Conservation (phyloP, 345 rosid species). For the thale cress (Arabidopsis thaliana) region DNA sequence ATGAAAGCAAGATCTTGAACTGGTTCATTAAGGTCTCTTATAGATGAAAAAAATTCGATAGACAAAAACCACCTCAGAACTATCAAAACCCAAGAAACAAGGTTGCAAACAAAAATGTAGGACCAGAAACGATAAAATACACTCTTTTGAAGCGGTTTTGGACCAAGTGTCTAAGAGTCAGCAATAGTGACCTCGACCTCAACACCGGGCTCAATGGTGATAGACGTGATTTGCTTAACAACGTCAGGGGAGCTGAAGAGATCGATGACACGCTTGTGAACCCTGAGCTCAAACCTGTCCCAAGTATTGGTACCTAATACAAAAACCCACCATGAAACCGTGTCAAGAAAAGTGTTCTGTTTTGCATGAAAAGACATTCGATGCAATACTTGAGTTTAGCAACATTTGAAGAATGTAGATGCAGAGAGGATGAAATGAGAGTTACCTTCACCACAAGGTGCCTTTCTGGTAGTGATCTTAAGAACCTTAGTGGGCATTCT, state of each 20-base stretch:
- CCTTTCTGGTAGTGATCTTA: conserved; percentile 61
- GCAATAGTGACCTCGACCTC: conserved; percentile 64
- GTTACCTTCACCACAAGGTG: conserved; percentile 76
- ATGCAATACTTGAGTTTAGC: background rate
- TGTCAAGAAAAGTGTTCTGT: background rate
- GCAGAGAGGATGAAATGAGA: background rate
- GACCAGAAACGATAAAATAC: background rate
- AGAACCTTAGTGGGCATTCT: conserved; percentile 73
- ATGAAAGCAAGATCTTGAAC: background rate
- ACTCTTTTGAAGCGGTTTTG: background rate
- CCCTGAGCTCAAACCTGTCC: conserved; percentile 60
- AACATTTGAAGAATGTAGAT: background rate
- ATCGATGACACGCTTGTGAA: conserved; percentile 62
- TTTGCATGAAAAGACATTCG: background rate
- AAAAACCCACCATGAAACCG: background rate
- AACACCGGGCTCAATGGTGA: conserved; percentile 66
- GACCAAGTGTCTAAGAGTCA: conserved; percentile 27
- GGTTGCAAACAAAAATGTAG: conserved; percentile 11
- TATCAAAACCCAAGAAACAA: background rate
- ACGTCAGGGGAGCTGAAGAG: conserved; percentile 65
- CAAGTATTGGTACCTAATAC: conserved; percentile 60
- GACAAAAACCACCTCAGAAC: conserved; percentile 6
- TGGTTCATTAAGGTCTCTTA: background rate
- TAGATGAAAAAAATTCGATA: background rate
- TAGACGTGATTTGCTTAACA: conserved; percentile 68